Percentiles rank a stretch among this genome's conserved stretches.
Evolutionary conservation across 306 rosid genomes (phyloP).

Genomic region (Lablab purpureus): DNA sequence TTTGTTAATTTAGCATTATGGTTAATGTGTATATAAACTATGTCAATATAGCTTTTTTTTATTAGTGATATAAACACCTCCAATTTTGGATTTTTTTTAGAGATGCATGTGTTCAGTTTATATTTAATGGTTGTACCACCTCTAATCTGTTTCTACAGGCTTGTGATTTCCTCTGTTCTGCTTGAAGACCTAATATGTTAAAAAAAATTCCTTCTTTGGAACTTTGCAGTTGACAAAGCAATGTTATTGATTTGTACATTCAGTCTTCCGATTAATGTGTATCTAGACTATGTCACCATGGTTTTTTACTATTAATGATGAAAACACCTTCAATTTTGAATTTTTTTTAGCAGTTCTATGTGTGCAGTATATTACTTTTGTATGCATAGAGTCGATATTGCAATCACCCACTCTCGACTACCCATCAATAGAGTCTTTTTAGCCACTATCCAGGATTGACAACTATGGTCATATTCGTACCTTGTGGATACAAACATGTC

Average conservation of each 20-base stretch:
- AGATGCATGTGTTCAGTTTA: not conserved
- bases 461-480: not conserved
- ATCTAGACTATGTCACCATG: too few species aligned
- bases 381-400: not conserved
- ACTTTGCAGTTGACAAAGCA: not conserved
- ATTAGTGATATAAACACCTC: not conserved
- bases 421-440: not conserved
- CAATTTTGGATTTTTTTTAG: not conserved
- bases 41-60: not conserved
- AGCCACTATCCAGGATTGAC: not conserved
- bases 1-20: not conserved
- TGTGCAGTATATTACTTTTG: not conserved
- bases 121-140: not conserved
- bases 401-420: not conserved
- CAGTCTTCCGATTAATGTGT: not conserved
- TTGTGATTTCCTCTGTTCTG: constrained; percentile 1
- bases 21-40: too few species aligned
- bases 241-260: not conserved
- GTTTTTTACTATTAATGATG: too few species aligned
- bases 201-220: not conserved
- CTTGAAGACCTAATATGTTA: not conserved
- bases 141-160: not conserved
- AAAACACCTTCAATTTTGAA: not conserved
- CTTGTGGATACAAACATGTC: not conserved
- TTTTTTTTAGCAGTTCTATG: not conserved